phyloP scores from a whole-genome alignment of 2,329 filamentous ascomycete genomes.

The Paracoccidioides lutzii region DNA sequence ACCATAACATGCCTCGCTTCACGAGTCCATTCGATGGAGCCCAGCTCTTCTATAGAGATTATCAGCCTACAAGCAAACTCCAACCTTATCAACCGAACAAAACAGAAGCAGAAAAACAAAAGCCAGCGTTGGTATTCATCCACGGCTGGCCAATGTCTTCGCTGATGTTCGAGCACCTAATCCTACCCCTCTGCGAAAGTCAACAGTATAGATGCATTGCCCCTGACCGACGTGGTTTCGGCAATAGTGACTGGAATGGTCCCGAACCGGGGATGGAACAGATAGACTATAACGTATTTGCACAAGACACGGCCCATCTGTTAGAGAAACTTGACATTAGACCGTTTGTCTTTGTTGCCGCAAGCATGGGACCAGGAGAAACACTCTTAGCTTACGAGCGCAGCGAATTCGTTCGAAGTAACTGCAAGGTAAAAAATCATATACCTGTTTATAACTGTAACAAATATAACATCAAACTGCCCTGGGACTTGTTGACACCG shows the following conservation, averaged over 20 bases:
- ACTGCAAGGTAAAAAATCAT: conserved; percentile 12
- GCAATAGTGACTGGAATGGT: conserved; percentile 20
- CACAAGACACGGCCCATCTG: conserved; percentile 16
- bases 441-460: background rate
- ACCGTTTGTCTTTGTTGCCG: conserved; percentile 16
- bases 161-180: conserved; percentile 18
- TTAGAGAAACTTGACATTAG: conserved; percentile 13
- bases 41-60: conserved; percentile 15
- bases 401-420: conserved; percentile 12
- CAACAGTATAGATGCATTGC: conserved; percentile 20
- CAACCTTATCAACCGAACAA: conserved; percentile 6
- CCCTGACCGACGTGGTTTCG: conserved; percentile 20
- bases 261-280: conserved; percentile 5
- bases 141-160: conserved; percentile 22
- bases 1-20: conserved; percentile 14
- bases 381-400: conserved; percentile 16
- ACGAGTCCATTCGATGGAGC: conserved; percentile 14
- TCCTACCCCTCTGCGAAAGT: conserved; percentile 17
- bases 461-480: background rate
- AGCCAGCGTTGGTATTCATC: conserved; percentile 17
- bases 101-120: conserved; percentile 4
- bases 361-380: conserved; percentile 21
- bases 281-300: conserved; percentile 20
- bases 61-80: conserved; percentile 13
- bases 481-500: background rate